A percentile compares a stretch with the other conserved stretches of the same genome.
Evolutionary conservation across 177 flowering plant genomes (phyloP).

Genomic region (Vitis hybrid): DNA sequence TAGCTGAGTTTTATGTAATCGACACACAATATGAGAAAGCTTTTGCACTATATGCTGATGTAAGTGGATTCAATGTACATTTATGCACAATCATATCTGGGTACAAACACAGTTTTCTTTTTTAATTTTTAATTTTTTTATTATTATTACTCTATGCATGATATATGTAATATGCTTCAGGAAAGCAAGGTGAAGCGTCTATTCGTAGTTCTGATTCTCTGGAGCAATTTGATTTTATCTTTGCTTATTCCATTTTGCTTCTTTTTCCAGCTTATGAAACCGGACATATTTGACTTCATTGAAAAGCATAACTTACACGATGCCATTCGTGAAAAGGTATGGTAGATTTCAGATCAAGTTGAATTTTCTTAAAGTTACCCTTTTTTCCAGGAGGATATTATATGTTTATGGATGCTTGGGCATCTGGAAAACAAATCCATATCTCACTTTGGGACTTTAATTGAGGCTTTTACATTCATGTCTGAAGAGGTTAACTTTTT

Average conservation of each 20-base stretch:
- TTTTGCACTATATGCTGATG: conserved; percentile 89
- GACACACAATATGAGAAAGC: conserved; percentile 87
- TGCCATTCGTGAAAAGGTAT: conserved; percentile 87
- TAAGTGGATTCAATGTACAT: conserved; percentile 41
- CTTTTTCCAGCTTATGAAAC: conserved; percentile 80
- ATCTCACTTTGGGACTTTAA: background rate
- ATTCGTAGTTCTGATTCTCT: background rate
- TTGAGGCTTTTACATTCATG: background rate
- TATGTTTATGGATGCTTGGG: background rate
- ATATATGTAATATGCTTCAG: background rate
- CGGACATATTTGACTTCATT: conserved; percentile 82
- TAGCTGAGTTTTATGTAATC: conserved; percentile 88
- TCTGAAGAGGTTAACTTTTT: background rate
- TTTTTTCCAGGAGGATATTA: background rate
- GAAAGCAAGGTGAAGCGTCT: background rate
- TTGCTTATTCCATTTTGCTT: conserved; percentile 7
- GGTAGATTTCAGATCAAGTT: background rate
- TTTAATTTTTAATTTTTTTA: background rate
- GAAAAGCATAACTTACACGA: conserved; percentile 85
- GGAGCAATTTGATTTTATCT: background rate
- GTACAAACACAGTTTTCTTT: background rate
- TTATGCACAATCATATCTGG: background rate
- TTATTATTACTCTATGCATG: background rate
- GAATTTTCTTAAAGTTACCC: background rate
- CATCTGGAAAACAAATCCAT: background rate